Evolutionary conservation across 345 rosid species (phyloP).

Genomic region (Salix koriyanagi): DNA sequence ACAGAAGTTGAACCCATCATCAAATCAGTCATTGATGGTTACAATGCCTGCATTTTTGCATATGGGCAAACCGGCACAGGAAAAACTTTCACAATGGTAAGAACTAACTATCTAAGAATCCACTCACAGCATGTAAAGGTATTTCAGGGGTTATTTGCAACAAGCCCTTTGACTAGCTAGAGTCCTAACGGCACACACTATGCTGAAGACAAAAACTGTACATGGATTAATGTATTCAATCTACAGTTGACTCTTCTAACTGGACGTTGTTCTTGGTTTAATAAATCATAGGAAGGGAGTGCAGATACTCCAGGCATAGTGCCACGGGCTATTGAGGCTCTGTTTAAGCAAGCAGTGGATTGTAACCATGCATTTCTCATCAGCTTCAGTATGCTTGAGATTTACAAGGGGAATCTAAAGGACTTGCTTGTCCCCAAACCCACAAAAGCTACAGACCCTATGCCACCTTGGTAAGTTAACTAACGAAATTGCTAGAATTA

Average conservation of each 20-base stretch:
- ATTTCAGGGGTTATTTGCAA: neutral
- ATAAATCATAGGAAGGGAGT: constrained; percentile 54
- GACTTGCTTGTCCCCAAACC: constrained; percentile 64
- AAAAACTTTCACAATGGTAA: constrained; percentile 80
- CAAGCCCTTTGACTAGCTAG: neutral
- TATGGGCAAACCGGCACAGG: constrained; percentile 88
- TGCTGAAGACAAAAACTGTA: too few relatives aligned
- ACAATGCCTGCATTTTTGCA: constrained; percentile 79
- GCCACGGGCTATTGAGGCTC: constrained; percentile 52
- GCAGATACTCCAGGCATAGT: constrained; percentile 59
- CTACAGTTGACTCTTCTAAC: neutral
- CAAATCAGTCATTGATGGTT: constrained; percentile 75
- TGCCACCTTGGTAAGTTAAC: constrained; percentile 56
- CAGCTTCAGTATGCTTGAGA: constrained; percentile 80
- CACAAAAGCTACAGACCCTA: constrained; percentile 40
- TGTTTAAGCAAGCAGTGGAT: constrained; percentile 52
- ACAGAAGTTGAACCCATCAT: constrained; percentile 75
- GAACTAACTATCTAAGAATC: neutral
- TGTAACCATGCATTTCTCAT: constrained; percentile 50
- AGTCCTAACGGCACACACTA: too few relatives aligned
- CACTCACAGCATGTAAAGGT: neutral
- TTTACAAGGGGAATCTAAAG: constrained; percentile 73
- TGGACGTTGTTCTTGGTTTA: neutral
- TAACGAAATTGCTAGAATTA: neutral
- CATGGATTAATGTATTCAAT: neutral